Evolutionary conservation across 1,284 basidiomycete genomes (phyloP).

Genomic region (Puccinia polysora): DNA sequence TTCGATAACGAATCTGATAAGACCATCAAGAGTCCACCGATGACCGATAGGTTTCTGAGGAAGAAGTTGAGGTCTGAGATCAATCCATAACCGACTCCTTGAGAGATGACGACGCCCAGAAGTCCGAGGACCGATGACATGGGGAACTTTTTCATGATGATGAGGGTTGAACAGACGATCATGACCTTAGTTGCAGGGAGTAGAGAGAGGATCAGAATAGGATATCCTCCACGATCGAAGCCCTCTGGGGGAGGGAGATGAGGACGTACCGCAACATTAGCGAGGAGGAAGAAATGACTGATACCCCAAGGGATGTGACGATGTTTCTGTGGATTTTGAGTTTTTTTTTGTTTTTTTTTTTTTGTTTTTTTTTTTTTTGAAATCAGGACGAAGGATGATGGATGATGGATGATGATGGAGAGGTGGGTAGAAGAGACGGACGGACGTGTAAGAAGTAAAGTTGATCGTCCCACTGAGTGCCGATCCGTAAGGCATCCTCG

Average conservation of each 20-base stretch:
- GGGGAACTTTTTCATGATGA: slow-evolving; percentile 81
- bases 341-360: too few species aligned
- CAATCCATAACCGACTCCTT: slow-evolving; percentile 87
- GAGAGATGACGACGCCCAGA: slow-evolving; percentile 82
- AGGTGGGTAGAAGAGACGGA: slow-evolving; percentile 51
- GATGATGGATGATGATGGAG: slow-evolving; percentile 1
- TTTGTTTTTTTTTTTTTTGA: slow-evolving; percentile 35
- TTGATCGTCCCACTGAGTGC: slow-evolving; percentile 93
- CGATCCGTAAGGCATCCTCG: slow-evolving; percentile 89
- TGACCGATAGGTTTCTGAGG: slow-evolving; percentile 87
- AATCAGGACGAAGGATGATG: neutral
- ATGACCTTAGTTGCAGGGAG: slow-evolving; percentile 64
- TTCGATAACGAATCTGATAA: slow-evolving; percentile 85
- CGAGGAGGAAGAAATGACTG: slow-evolving; percentile 81
- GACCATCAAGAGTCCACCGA: slow-evolving; percentile 93
- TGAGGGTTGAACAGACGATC: slow-evolving; percentile 76
- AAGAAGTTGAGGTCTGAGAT: slow-evolving; percentile 99
- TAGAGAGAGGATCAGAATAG: neutral
- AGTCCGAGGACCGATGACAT: slow-evolving; percentile 86
- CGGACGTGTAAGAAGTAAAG: slow-evolving; percentile 91
- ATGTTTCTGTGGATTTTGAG: slow-evolving; percentile 64
- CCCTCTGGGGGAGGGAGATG: neutral
- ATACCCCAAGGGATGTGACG: slow-evolving; percentile 90
- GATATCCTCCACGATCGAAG: neutral
- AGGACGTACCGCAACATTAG: slow-evolving; percentile 81